A percentile compares a stretch with the other conserved stretches of the same genome.
phyloP scores from a whole-genome alignment of 805 yeast species.

The Isabelozyma heimii region DNA sequence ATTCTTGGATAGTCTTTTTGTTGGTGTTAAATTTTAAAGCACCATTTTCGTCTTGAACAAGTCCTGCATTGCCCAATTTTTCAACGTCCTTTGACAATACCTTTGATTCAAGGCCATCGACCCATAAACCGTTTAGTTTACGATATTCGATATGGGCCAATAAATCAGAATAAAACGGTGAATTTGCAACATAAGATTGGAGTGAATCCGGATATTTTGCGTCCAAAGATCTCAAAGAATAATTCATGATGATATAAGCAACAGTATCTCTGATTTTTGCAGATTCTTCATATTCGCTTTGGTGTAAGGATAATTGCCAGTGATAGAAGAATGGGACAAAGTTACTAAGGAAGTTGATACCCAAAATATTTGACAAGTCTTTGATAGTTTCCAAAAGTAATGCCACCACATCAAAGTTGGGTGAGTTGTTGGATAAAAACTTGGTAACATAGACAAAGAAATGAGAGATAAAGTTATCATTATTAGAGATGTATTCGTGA shows the following conservation, averaged over 20 bases:
- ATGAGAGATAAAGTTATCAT: conserved; percentile 40
- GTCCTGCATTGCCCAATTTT: neutral
- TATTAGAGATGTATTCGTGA: conserved; percentile 39
- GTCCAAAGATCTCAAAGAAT: conserved; percentile 24
- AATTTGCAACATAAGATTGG: conserved; percentile 15
- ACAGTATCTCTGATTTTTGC: conserved; percentile 27
- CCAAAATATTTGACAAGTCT: conserved; percentile 31
- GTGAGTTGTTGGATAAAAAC: conserved; percentile 21
- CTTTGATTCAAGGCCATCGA: conserved; percentile 15
- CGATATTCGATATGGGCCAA: conserved; percentile 24
- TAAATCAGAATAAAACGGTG: conserved; percentile 16
- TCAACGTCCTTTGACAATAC: conserved; percentile 1
- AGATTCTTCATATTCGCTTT: conserved; percentile 4
- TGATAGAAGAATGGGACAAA: conserved; percentile 44
- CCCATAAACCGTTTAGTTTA: conserved; percentile 25
- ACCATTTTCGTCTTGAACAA: conserved; percentile 5
- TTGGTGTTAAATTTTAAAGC: conserved; percentile 10
- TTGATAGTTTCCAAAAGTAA: conserved; percentile 20
- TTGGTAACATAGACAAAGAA: conserved; percentile 36
- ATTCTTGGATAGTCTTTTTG: conserved; percentile 20
- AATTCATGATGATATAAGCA: conserved; percentile 27
- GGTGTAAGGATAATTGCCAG: conserved; percentile 33
- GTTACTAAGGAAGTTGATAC: conserved; percentile 46
- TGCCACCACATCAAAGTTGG: conserved; percentile 19
- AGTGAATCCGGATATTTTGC: conserved; percentile 22